Evolutionary conservation across 495 filamentous ascomycete species (phyloP).

Genomic region (Penicillium samsonianum): DNA sequence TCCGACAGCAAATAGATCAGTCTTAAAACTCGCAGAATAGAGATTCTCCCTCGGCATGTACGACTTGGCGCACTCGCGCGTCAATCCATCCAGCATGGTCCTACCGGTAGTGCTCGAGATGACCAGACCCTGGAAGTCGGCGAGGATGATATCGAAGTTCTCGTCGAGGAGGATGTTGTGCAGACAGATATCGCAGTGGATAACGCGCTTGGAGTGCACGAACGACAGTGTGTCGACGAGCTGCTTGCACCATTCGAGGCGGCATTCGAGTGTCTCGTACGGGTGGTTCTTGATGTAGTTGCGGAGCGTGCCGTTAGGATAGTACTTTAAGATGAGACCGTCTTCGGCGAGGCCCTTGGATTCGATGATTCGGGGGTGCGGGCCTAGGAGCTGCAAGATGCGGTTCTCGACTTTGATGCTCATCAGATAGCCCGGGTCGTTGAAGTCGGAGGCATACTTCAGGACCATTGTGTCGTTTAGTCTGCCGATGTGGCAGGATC

Average conservation of each 20-base stretch:
- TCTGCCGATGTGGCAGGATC: neutral
- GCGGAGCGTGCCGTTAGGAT: slow-evolving; percentile 17
- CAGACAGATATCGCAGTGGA: slow-evolving; percentile 26
- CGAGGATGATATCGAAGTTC: slow-evolving; percentile 19
- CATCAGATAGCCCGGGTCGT: neutral
- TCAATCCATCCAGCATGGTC: slow-evolving; percentile 16
- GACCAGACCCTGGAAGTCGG: slow-evolving; percentile 27
- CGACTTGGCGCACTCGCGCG: slow-evolving; percentile 21
- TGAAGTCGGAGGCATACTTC: slow-evolving; percentile 2
- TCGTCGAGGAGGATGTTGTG: slow-evolving; percentile 24
- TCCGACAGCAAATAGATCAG: slow-evolving; percentile 31
- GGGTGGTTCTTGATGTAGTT: slow-evolving; percentile 14
- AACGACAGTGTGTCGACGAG: neutral
- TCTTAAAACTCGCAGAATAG: slow-evolving; percentile 14
- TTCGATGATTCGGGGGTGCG: slow-evolving; percentile 21
- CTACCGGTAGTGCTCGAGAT: slow-evolving; percentile 2
- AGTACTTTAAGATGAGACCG: slow-evolving; percentile 23
- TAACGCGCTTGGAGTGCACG: neutral
- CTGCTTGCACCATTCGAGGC: slow-evolving; percentile 7
- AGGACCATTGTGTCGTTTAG: neutral
- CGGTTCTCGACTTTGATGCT: slow-evolving; percentile 21
- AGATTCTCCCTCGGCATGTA: slow-evolving; percentile 20
- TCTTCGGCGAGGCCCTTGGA: slow-evolving; percentile 16
- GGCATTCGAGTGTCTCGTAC: neutral
- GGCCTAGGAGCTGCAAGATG: slow-evolving; percentile 19